A percentile compares a stretch with the other conserved stretches of the same genome.
These are phyloP conservation scores for Aspergillus nomiae DNA, from an alignment of 2,329 filamentous ascomycete species.

Conservation along the genomic window DNA sequence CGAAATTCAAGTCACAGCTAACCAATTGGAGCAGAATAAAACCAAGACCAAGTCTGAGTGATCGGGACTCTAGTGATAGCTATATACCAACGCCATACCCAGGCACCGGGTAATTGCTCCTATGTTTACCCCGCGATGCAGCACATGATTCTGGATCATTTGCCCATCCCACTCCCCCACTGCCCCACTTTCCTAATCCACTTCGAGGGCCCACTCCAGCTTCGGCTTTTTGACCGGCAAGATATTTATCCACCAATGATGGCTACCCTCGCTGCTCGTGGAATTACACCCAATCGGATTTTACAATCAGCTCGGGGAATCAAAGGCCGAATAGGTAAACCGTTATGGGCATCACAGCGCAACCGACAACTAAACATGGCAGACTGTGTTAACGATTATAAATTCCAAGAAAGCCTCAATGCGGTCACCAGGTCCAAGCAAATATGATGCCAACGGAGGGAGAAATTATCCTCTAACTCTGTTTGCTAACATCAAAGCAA, in stretches of 20 bases:
- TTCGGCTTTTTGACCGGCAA: background rate
- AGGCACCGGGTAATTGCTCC: background rate
- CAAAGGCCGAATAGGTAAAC: constrained; percentile 11
- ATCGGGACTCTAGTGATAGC: background rate
- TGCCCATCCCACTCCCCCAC: constrained; percentile 2
- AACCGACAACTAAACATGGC: background rate
- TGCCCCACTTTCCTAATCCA: constrained; percentile 7
- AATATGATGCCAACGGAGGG: background rate
- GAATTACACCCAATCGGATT: background rate
- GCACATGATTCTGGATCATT: background rate
- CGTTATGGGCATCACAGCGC: background rate
- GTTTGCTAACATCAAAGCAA: background rate
- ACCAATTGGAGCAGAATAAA: background rate
- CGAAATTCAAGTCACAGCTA: background rate
- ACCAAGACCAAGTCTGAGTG: background rate
- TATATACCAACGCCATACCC: background rate
- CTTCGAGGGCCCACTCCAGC: background rate
- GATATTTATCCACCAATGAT: constrained; percentile 13
- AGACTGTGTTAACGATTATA: background rate
- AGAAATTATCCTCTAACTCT: background rate
- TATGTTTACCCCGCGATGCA: constrained; percentile 1
- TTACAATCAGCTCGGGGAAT: background rate
- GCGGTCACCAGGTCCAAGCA: background rate
- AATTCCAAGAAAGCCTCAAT: background rate
- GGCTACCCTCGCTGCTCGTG: too few relatives aligned